Evolutionary conservation across 345 rosid genomes (phyloP), one percentile per base, ranked within the genome.

Genomic region (Populus euphratica): DNA sequence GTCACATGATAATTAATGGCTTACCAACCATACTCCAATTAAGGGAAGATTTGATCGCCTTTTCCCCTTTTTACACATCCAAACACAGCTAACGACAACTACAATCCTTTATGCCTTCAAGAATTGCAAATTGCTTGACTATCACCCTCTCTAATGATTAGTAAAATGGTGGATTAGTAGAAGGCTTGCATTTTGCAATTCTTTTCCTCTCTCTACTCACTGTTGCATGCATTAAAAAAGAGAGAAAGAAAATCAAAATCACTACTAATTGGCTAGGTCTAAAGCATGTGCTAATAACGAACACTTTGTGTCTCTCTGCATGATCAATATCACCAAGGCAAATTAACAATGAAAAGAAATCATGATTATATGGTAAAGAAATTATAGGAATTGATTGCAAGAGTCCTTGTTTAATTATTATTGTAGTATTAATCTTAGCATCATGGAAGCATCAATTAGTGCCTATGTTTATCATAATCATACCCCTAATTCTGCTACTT

Each of bases 361-460:
- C 21, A 62, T 36, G 78, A 79, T 76, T 81, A 67, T 41, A 76
- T 23, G 59, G 39, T 65, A 78, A 78, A 74, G 25, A 64, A 54
- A 54, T 39, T 64, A 36, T 29, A 29, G 75, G 72, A 68, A 81
- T 50, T 59, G 68, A 73, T 44, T 73, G 73, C 75, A 49, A 18
- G 59, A 5, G 8, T 2, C 59, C 23, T 52, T 52, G 59, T 20
- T 52, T 52, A 52, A 41, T 39, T 39, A 39, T 12, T 7, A 20
- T 6, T 23, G 7, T 21, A 36, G 63, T 33, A 47, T 66, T 59
- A 23, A 69, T 43, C 68, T 11, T 54, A 65, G 68, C 54, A 49
- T 72, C 71, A 56, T 76, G 73, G 66, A 77, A 73, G 78, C 83
- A 80, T 77, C 79, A 68, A 81, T 81, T 68, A 78, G 70, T 72